Evolutionary conservation across 2,329 filamentous ascomycete genomes (phyloP).

Genomic region (Exophiala calicioides): DNA sequence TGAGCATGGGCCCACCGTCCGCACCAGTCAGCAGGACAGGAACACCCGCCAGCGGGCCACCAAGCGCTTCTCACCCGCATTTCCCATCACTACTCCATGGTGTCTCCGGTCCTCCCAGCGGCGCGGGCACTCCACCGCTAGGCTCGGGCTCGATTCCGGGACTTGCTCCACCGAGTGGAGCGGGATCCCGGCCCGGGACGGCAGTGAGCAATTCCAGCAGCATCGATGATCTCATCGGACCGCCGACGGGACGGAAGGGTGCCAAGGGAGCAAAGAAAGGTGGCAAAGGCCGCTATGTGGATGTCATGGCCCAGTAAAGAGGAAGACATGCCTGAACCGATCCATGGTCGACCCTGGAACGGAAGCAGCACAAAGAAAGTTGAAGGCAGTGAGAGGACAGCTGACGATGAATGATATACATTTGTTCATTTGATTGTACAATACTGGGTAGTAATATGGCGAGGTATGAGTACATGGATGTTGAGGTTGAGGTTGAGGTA

Average conservation of each 20-base stretch:
- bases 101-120: conserved; percentile 36
- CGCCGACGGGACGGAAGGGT: conserved; percentile 58
- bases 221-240: conserved; percentile 87
- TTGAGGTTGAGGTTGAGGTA: too few species aligned
- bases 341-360: too few species aligned
- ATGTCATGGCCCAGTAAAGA: conserved; percentile 78
- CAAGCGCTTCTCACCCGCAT: conserved; percentile 6
- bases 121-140: conserved; percentile 18
- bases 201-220: conserved; percentile 89
- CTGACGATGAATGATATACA: conserved; percentile 1
- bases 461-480: conserved; percentile 1
- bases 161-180: conserved; percentile 45
- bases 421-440: conserved; percentile 4
- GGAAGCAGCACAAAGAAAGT: background rate
- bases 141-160: conserved; percentile 36
- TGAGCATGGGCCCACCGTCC: conserved; percentile 18
- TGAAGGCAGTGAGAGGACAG: background rate
- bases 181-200: conserved; percentile 70
- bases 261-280: conserved; percentile 68
- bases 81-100: conserved; percentile 27
- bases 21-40: conserved; percentile 24
- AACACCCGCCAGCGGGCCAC: conserved; percentile 24
- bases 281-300: conserved; percentile 77
- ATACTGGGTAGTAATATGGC: conserved; percentile 1
- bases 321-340: too few species aligned